Percentiles rank a stretch among this genome's conserved stretches.
Evolutionary conservation across 371 early-diverging fungal genomes (phyloP).

Genomic region (Mucor indicus): DNA sequence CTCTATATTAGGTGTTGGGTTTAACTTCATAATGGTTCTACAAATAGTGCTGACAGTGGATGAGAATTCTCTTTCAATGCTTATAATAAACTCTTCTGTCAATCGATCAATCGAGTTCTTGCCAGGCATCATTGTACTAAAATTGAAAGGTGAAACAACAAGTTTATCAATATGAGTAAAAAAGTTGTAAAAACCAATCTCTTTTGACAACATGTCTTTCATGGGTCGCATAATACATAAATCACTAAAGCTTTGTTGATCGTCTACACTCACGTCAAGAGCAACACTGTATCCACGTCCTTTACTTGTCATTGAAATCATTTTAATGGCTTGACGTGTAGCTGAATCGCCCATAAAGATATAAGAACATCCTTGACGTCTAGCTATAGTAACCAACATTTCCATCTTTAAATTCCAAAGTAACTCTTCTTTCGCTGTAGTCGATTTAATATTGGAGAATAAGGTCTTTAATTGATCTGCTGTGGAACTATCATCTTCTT

Average conservation of each 20-base stretch:
- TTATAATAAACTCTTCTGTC: constrained; percentile 79
- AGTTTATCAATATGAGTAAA: constrained; percentile 43
- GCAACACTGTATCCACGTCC: constrained; percentile 88
- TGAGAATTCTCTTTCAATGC: constrained; percentile 80
- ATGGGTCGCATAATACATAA: constrained; percentile 73
- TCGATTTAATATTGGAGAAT: constrained; percentile 39
- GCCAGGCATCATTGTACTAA: constrained; percentile 52
- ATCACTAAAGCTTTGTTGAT: constrained; percentile 31
- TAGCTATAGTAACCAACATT: constrained; percentile 43
- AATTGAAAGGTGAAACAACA: constrained; percentile 45
- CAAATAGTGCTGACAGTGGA: constrained; percentile 86
- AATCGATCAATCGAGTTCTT: constrained; percentile 69
- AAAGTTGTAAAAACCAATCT: constrained; percentile 73
- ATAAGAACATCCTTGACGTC: constrained; percentile 57
- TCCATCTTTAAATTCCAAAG: constrained; percentile 60
- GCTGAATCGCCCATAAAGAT: constrained; percentile 79
- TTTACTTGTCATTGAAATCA: constrained; percentile 75
- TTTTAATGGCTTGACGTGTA: constrained; percentile 77
- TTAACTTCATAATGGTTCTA: constrained; percentile 78
- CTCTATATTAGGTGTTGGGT: constrained; percentile 44
- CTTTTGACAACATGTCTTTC: constrained; percentile 78
- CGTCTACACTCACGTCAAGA: constrained; percentile 67
- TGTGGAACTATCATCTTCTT: not conserved
- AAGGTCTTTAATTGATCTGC: constrained; percentile 20
- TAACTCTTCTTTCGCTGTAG: constrained; percentile 58